Conservation (phyloP, 2,329 filamentous ascomycete genomes). For the Passalora sequoiae region DNA sequence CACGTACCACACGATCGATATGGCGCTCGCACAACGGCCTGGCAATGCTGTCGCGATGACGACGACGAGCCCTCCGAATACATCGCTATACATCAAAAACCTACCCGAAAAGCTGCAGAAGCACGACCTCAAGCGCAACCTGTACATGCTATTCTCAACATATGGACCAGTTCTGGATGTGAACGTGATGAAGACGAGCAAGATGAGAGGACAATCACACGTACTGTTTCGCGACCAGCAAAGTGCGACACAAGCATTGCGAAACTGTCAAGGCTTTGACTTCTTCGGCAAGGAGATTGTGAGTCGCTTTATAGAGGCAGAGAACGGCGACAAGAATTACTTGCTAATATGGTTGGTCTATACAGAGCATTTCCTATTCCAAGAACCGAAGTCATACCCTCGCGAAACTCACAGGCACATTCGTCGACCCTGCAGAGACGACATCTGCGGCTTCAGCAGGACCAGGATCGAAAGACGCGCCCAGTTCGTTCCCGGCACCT, state of each 20-base stretch:
- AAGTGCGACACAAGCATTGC: slow-evolving; percentile 89
- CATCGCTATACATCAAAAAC: slow-evolving; percentile 81
- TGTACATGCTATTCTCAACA: slow-evolving; percentile 92
- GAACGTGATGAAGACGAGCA: slow-evolving; percentile 78
- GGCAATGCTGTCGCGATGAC: slow-evolving; percentile 9
- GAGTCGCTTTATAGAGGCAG: slow-evolving; percentile 38
- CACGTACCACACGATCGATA: no score
- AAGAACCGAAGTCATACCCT: slow-evolving; percentile 85
- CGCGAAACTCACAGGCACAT: slow-evolving; percentile 86
- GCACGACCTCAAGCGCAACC: slow-evolving; percentile 72
- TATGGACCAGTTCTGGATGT: slow-evolving; percentile 91
- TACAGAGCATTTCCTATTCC: slow-evolving; percentile 81
- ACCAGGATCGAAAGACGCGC: slow-evolving; percentile 8
- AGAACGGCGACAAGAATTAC: neutral
- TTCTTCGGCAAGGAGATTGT: slow-evolving; percentile 86
- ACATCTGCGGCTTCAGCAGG: slow-evolving; percentile 3
- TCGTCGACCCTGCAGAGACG: slow-evolving; percentile 50
- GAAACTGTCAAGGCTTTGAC: slow-evolving; percentile 75
- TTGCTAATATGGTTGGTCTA: neutral
- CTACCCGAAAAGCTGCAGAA: slow-evolving; percentile 88
- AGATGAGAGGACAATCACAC: slow-evolving; percentile 95
- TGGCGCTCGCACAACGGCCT: slow-evolving; percentile 8
- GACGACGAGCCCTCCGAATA: slow-evolving; percentile 14
- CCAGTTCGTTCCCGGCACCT: slow-evolving; percentile 31
- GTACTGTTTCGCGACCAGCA: slow-evolving; percentile 85